Percentiles rank a stretch among this genome's conserved stretches.
Conservation (phyloP, 495 filamentous ascomycete species). For the Viridothelium virens region DNA sequence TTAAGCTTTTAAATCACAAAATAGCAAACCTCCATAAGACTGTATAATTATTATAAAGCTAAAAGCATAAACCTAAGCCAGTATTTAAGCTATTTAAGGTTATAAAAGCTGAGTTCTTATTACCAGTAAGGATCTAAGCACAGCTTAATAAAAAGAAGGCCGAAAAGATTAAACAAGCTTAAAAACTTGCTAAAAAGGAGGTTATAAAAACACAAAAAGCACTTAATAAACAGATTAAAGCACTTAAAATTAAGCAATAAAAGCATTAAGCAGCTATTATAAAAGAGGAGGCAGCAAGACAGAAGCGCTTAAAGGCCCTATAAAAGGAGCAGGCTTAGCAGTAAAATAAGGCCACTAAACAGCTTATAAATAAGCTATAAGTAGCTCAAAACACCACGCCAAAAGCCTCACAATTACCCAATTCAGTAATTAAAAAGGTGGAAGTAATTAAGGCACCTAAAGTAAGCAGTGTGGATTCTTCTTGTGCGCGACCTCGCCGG, state of each 20-base stretch:
- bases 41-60: neutral
- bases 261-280: neutral
- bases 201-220: neutral
- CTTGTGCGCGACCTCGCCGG: neutral
- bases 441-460: too few relatives aligned
- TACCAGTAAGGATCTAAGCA: neutral
- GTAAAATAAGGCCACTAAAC: neutral
- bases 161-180: neutral
- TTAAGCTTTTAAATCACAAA: neutral
- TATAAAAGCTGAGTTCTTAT: neutral
- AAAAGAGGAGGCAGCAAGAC: neutral
- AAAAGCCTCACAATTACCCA: too few relatives aligned
- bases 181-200: neutral
- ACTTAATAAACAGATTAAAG: neutral
- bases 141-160: neutral
- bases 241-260: neutral
- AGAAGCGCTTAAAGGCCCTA: neutral
- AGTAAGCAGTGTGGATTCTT: too few relatives aligned
- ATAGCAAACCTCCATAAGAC: neutral
- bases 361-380: neutral
- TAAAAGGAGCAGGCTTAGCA: neutral
- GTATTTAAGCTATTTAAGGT: neutral
- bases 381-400: neutral
- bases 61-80: neutral
- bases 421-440: too few relatives aligned